Percentiles rank a stretch among this genome's conserved stretches.
Conservation (phyloP, 768 basidiomycete genomes). For the Chalciporus chontae region DNA sequence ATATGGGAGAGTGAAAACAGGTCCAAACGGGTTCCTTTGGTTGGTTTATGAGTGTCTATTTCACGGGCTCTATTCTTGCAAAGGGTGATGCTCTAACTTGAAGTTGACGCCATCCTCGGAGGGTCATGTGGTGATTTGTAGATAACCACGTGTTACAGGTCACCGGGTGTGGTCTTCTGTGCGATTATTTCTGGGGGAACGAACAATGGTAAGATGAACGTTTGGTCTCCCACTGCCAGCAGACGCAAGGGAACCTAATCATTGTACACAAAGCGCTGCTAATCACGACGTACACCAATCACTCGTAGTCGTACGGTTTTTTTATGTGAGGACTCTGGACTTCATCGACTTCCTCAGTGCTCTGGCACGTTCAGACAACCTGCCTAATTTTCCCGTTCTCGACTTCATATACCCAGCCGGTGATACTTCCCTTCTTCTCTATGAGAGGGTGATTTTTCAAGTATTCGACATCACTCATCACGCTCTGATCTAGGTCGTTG, state of each 20-base stretch:
- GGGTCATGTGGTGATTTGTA: slow-evolving; percentile 6
- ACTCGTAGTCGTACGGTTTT: not conserved
- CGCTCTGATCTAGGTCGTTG: slow-evolving; percentile 44
- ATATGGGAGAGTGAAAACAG: not conserved
- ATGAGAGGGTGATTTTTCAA: slow-evolving; percentile 56
- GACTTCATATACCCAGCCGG: slow-evolving; percentile 68
- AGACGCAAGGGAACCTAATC: no score
- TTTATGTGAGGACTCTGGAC: no score
- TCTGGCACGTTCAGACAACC: not conserved
- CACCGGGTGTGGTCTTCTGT: no score
- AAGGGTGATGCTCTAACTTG: no score
- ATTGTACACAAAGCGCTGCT: no score
- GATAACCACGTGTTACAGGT: slow-evolving; percentile 26
- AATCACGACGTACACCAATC: no score
- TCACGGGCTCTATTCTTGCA: not conserved
- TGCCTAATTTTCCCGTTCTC: slow-evolving; percentile 52
- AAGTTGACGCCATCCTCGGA: no score
- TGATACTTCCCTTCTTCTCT: slow-evolving; percentile 48
- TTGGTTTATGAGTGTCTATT: not conserved
- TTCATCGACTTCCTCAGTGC: not conserved
- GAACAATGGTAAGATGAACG: no score
- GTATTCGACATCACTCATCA: slow-evolving; percentile 56
- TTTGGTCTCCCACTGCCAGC: no score
- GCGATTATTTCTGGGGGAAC: no score
- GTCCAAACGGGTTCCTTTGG: not conserved